Evolutionary conservation across 108 stramenopile genomes (phyloP).

Genomic region (Skeletonema marinoi): DNA sequence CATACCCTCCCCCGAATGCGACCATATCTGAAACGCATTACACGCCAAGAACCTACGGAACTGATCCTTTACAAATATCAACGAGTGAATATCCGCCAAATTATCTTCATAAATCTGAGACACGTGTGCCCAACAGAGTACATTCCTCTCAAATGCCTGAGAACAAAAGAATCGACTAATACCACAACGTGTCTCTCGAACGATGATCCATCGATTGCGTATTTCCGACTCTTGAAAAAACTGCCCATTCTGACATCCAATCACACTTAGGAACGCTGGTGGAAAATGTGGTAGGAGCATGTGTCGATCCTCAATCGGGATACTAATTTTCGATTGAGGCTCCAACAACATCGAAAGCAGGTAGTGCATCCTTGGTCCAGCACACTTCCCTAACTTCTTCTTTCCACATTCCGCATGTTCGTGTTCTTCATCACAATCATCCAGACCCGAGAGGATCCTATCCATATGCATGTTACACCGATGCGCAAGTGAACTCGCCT

Average conservation of each 20-base stretch:
- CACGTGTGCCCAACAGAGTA: constrained; percentile 24
- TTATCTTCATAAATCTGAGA: constrained; percentile 29
- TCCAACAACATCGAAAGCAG: constrained; percentile 27
- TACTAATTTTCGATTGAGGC: constrained; percentile 9
- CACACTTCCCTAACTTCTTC: neutral
- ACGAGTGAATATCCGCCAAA: constrained; percentile 25
- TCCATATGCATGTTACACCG: constrained; percentile 46
- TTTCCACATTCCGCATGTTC: neutral
- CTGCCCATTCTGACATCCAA: constrained; percentile 8
- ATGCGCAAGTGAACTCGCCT: constrained; percentile 33
- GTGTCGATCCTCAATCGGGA: constrained; percentile 6
- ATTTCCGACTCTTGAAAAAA: constrained; percentile 15
- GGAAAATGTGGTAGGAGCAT: constrained; percentile 26
- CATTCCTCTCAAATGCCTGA: constrained; percentile 43
- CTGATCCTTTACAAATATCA: constrained; percentile 21
- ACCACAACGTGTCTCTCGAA: constrained; percentile 38
- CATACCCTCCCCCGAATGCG: constrained; percentile 12
- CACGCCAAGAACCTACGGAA: constrained; percentile 11
- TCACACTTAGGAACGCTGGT: constrained; percentile 9
- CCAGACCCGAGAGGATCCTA: constrained; percentile 28
- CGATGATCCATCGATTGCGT: constrained; percentile 45
- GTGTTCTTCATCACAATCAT: neutral
- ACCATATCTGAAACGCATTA: constrained; percentile 20
- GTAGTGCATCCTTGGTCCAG: constrained; percentile 22
- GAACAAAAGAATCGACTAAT: constrained; percentile 43